phyloP scores from a whole-genome alignment of 2,329 filamentous ascomycete genomes.

The Ceratocystis variospora region DNA sequence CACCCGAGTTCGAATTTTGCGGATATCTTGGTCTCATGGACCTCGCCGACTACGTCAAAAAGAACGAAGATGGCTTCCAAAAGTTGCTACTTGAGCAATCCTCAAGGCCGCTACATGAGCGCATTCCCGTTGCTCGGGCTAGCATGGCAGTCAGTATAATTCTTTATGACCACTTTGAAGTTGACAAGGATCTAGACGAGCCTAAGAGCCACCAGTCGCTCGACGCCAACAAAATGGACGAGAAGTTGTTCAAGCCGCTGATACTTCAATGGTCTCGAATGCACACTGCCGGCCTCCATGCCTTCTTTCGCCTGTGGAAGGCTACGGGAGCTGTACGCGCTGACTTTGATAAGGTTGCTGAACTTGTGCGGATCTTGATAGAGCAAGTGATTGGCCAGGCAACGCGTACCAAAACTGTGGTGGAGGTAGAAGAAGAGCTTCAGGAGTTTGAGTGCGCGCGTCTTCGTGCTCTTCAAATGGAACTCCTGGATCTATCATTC shows the following conservation, averaged over 20 bases:
- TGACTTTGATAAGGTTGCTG: conserved; percentile 87
- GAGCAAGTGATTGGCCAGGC: conserved; percentile 81
- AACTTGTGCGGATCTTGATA: conserved; percentile 76
- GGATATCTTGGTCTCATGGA: conserved; percentile 98
- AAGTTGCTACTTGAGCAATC: conserved; percentile 86
- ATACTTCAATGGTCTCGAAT: conserved; percentile 86
- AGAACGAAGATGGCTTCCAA: conserved; percentile 83
- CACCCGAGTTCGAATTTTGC: conserved; percentile 67
- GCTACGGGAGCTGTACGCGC: conserved; percentile 68
- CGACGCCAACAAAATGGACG: conserved; percentile 64
- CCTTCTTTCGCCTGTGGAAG: conserved; percentile 89
- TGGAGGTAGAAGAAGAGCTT: conserved; percentile 81
- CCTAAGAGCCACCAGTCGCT: conserved; percentile 59
- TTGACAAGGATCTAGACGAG: conserved; percentile 75
- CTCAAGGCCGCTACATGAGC: conserved; percentile 51
- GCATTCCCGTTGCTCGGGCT: conserved; percentile 76
- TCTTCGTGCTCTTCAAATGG: conserved; percentile 82
- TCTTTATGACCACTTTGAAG: conserved; percentile 89
- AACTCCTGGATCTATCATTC: conserved; percentile 76
- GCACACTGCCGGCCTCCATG: conserved; percentile 71
- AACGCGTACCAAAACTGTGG: conserved; percentile 65
- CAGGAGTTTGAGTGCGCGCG: conserved; percentile 66
- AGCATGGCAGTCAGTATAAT: conserved; percentile 78
- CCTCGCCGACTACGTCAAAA: conserved; percentile 80
- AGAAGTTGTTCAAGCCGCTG: conserved; percentile 73